These are phyloP conservation scores for Lichtheimia ornata DNA, from an alignment of 371 early-diverging fungal species.

Conservation along the genomic window DNA sequence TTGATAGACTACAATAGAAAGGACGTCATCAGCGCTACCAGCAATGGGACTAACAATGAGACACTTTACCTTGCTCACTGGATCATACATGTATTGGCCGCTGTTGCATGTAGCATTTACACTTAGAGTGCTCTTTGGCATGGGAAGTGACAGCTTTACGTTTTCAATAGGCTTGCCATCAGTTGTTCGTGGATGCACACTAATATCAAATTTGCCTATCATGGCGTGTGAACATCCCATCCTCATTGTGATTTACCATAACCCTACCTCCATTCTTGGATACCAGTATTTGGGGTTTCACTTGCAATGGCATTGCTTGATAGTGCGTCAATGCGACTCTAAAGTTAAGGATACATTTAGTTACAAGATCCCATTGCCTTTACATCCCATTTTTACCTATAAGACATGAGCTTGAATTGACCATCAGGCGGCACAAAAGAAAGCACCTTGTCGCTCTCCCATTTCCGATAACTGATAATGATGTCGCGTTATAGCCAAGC, in stretches of 20 bases:
- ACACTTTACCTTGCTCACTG: slow-evolving; percentile 59
- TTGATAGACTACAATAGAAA: slow-evolving; percentile 43
- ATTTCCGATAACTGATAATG: slow-evolving; percentile 60
- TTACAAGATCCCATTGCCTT: background rate
- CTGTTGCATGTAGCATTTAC: slow-evolving; percentile 64
- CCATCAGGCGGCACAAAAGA: slow-evolving; percentile 96
- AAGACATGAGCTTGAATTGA: slow-evolving; percentile 84
- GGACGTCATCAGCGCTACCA: background rate
- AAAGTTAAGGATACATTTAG: background rate
- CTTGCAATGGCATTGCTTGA: slow-evolving; percentile 63
- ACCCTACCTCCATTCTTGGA: slow-evolving; percentile 50
- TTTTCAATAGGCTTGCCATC: slow-evolving; percentile 73
- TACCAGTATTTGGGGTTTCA: slow-evolving; percentile 63
- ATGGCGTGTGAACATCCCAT: background rate
- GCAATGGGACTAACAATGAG: too few species aligned
- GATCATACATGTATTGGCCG: slow-evolving; percentile 78
- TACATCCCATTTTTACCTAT: slow-evolving; percentile 47
- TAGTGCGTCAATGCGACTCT: slow-evolving; percentile 65
- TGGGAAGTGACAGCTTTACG: slow-evolving; percentile 58
- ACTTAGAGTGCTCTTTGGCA: slow-evolving; percentile 61
- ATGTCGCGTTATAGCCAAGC: background rate
- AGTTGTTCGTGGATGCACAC: slow-evolving; percentile 63
- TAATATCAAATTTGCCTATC: slow-evolving; percentile 68
- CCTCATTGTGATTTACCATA: background rate
- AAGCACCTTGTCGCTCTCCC: slow-evolving; percentile 77